These are phyloP conservation scores for Elaeagnus macrophylla DNA, from an alignment of 306 rosid species.

Conservation along the genomic window DNA sequence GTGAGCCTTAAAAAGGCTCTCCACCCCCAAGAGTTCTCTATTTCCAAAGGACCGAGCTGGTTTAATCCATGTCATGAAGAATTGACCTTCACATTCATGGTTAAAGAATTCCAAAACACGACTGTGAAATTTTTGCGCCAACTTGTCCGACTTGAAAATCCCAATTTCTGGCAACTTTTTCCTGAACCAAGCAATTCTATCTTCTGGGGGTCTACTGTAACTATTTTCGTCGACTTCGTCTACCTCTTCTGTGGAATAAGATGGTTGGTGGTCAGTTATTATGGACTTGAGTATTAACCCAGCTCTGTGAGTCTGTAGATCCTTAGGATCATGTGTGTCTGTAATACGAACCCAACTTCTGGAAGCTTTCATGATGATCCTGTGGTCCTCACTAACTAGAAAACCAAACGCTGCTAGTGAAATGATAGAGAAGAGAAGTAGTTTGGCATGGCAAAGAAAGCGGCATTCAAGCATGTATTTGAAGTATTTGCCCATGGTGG, in stretches of 20 bases:
- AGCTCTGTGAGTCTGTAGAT: background rate
- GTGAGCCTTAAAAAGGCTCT: slow-evolving; percentile 53
- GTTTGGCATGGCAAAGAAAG: slow-evolving; percentile 21
- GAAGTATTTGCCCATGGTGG: slow-evolving; percentile 12
- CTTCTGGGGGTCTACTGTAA: slow-evolving; percentile 29
- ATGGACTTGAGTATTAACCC: slow-evolving; percentile 14
- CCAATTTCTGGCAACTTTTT: slow-evolving; percentile 28
- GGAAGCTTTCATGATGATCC: background rate
- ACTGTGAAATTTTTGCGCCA: slow-evolving; percentile 30
- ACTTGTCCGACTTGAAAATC: slow-evolving; percentile 40
- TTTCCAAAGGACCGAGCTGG: slow-evolving; percentile 33
- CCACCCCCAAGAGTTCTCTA: slow-evolving; percentile 42
- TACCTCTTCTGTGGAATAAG: slow-evolving; percentile 24
- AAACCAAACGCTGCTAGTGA: background rate
- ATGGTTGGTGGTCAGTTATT: background rate
- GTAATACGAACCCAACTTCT: background rate
- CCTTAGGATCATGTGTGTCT: background rate
- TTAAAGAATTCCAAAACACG: slow-evolving; percentile 33
- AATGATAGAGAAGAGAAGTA: slow-evolving; percentile 22
- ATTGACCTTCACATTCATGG: slow-evolving; percentile 33
- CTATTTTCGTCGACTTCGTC: slow-evolving; percentile 17
- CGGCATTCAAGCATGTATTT: slow-evolving; percentile 25
- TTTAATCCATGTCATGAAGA: slow-evolving; percentile 68
- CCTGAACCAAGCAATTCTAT: slow-evolving; percentile 50
- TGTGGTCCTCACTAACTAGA: background rate